Conservation (phyloP, 495 filamentous ascomycete genomes). For the Penicillium parvum region DNA sequence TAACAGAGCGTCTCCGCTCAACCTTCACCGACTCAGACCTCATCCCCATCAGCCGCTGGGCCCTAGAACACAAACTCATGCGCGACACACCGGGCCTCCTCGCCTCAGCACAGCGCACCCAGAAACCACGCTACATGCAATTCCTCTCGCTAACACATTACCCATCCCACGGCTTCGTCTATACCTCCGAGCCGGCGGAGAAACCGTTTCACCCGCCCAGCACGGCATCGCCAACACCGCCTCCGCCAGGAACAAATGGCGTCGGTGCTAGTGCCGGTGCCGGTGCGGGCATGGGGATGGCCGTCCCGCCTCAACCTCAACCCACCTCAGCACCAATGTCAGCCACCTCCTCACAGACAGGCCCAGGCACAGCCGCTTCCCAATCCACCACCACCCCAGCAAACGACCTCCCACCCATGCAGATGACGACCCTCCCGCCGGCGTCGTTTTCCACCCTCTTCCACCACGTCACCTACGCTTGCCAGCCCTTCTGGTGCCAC, state of each 20-base stretch:
- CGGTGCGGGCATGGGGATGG: too few species aligned
- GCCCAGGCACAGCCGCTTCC: too few species aligned
- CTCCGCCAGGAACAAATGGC: background rate
- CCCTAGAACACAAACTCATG: conserved; percentile 43
- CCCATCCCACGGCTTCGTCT: conserved; percentile 41
- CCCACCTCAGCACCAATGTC: too few species aligned
- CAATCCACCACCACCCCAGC: too few species aligned
- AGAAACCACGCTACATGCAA: conserved; percentile 40
- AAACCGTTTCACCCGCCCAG: conserved; percentile 10
- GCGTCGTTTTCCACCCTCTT: conserved; percentile 32
- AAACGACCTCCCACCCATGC: conserved; percentile 26
- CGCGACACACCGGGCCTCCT: conserved; percentile 44
- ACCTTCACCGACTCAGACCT: conserved; percentile 35
- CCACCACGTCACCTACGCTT: conserved; percentile 42
- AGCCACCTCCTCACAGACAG: too few species aligned
- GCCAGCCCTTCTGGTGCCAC: conserved; percentile 45
- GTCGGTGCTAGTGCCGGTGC: too few species aligned
- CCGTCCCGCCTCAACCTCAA: too few species aligned
- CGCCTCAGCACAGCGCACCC: conserved; percentile 25
- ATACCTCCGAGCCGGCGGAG: conserved; percentile 34
- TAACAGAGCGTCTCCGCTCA: conserved; percentile 41
- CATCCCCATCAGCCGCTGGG: conserved; percentile 38
- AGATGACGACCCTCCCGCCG: conserved; percentile 40
- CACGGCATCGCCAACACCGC: background rate
- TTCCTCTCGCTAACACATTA: conserved; percentile 41